Evolutionary conservation across 2,329 filamentous ascomycete genomes (phyloP).

Genomic region (Neoarthrinium moseri): DNA sequence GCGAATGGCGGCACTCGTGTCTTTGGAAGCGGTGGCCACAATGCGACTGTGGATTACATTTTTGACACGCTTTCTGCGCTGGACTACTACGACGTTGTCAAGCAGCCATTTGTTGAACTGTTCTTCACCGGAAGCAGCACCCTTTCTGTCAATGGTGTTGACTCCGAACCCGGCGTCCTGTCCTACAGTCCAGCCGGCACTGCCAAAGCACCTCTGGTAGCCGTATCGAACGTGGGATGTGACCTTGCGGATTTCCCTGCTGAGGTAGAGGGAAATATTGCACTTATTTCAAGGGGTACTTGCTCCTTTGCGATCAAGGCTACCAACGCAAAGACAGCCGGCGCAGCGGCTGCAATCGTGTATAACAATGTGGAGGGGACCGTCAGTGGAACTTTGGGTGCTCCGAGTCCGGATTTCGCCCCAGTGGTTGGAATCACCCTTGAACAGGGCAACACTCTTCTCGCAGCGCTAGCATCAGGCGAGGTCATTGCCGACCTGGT

Average conservation of each 20-base stretch:
- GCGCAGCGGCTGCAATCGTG: constrained; percentile 56
- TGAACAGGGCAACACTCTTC: constrained; percentile 37
- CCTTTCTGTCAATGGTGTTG: constrained; percentile 28
- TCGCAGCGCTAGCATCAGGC: constrained; percentile 28
- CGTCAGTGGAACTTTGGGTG: constrained; percentile 54
- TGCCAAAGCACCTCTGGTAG: constrained; percentile 39
- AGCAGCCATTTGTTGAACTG: constrained; percentile 42
- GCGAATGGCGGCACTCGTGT: constrained; percentile 40
- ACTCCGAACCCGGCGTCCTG: constrained; percentile 29
- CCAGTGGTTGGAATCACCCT: constrained; percentile 53
- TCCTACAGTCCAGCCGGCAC: constrained; percentile 52
- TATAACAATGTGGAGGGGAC: constrained; percentile 60
- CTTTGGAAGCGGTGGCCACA: constrained; percentile 44
- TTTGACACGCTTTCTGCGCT: constrained; percentile 35
- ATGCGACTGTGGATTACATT: constrained; percentile 44
- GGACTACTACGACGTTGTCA: constrained; percentile 41
- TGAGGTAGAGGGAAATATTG: constrained; percentile 52
- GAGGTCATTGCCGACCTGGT: constrained; percentile 31
- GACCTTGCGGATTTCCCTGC: constrained; percentile 50
- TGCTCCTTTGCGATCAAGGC: constrained; percentile 62
- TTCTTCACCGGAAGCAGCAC: constrained; percentile 30
- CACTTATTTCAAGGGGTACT: constrained; percentile 56
- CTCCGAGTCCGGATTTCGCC: constrained; percentile 41
- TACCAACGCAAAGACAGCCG: constrained; percentile 51
- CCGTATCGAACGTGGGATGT: constrained; percentile 54